Base-by-base conservation (phyloP, 371 early-diverging fungal genomes). In the Dichotomocladium elegans region DNA sequence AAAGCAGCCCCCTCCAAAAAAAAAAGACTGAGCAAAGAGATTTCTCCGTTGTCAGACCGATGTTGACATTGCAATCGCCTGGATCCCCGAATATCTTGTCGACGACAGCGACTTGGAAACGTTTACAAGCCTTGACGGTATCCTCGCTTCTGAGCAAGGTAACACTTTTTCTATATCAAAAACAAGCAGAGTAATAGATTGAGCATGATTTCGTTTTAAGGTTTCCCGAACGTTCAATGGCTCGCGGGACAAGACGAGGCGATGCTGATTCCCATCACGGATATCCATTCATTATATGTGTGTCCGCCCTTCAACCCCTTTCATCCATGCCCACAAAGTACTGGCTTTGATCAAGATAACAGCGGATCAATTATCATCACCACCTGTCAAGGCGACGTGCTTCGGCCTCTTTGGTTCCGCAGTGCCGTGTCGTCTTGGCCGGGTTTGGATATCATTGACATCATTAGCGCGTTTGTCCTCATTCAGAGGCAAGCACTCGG, bases 51-150 rank as follows among this genome's bases (percentile, higher is more conserved):
- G 11, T 33, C 27, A 54, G 55, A 41, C 41, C 4, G 45, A 54
- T 22, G 50, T 51, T 10, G 45, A 55, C 29, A 55, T 61, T 26
- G 22, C 44, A 3, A 29, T 70, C 17, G 64, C 64, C 14, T 75
- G 75, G 75, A 66, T 72, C 12, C 75, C 75, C 1, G 67, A 75
- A 56, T 54, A 75, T 29, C 47, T 69, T 7, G 55, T 75, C 11
- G 65, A 66, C 2, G 48, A 64, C 2, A 28, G 52, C 17, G 76
- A 76, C 31, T 47, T 64, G 24, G 30, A 42, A 2, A 34, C 40
- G 11, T 65, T 76, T 42, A 43, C 62, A 9, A 33, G 48, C 2
- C 44, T 76, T 21, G 72, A 76, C 51, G 72, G 72, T 15, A 31
- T 41, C 1, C 10, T 69, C 12, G 62, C 72, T 12, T 61, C 67